Evolutionary conservation across 2,329 filamentous ascomycete species (phyloP).

Genomic region (Aspergillus texensis): DNA sequence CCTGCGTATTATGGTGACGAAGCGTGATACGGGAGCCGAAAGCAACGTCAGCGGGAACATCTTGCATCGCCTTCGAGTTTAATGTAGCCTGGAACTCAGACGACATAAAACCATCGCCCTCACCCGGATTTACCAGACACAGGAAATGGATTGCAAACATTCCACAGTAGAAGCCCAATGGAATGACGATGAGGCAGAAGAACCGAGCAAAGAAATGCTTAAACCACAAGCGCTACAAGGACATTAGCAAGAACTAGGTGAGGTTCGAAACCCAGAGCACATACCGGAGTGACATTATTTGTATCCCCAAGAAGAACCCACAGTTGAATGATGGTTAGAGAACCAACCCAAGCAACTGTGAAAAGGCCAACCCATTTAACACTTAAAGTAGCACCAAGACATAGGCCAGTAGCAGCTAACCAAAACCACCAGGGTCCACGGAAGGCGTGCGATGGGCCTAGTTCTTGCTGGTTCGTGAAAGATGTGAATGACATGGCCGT

Average conservation of each 20-base stretch:
- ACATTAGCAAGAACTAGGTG: conserved; percentile 25
- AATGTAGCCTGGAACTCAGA: conserved; percentile 98
- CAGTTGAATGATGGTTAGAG: conserved; percentile 85
- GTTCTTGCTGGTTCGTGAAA: conserved; percentile 96
- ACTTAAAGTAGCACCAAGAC: conserved; percentile 85
- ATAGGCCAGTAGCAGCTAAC: conserved; percentile 82
- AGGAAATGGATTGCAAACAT: conserved; percentile 98
- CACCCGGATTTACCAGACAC: conserved; percentile 89
- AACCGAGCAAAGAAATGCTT: conserved; percentile 92
- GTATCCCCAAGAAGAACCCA: conserved; percentile 93
- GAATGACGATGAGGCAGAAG: conserved; percentile 91
- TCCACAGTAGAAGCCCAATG: conserved; percentile 85
- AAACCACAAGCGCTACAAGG: conserved; percentile 70
- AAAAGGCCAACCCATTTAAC: conserved; percentile 99
- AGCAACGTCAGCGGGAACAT: conserved; percentile 87
- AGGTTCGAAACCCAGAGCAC: conserved; percentile 28
- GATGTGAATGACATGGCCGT: conserved; percentile 87
- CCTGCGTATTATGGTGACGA: conserved; percentile 95
- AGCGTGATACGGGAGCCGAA: conserved; percentile 84
- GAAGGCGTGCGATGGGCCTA: conserved; percentile 86
- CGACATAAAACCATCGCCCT: conserved; percentile 99
- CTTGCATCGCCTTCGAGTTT: conserved; percentile 95
- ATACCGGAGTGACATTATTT: conserved; percentile 77
- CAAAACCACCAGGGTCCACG: conserved; percentile 96
- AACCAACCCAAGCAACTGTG: conserved; percentile 97